Evolutionary conservation across 1,139 yeast genomes (phyloP).

Genomic region (Debaryomycetaceae sp.): DNA sequence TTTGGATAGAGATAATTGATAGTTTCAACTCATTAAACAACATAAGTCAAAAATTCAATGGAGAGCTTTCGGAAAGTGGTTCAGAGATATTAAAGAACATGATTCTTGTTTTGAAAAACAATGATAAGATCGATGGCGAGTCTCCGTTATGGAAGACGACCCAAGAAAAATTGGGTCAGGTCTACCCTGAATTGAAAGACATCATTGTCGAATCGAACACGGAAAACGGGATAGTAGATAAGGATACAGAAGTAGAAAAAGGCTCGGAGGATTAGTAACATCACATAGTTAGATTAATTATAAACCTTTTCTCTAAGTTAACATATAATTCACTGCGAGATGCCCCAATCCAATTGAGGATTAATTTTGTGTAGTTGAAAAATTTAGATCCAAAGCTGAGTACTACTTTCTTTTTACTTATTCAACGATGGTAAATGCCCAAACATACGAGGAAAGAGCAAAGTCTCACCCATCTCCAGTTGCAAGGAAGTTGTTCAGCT

Average conservation of each 20-base stretch:
- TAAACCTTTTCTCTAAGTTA: no score
- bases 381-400: neutral
- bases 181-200: constrained; percentile 43
- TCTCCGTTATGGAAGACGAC: constrained; percentile 29
- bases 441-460: constrained; percentile 68
- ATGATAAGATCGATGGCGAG: constrained; percentile 20
- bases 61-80: constrained; percentile 51
- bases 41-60: constrained; percentile 19
- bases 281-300: no score
- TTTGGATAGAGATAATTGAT: constrained; percentile 39
- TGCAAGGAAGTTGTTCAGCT: constrained; percentile 66
- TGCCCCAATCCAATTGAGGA: no score
- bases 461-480: constrained; percentile 69
- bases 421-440: constrained; percentile 17
- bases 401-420: neutral
- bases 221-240: neutral
- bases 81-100: constrained; percentile 63
- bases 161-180: constrained; percentile 42
- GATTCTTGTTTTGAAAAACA: constrained; percentile 37
- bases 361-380: constrained; percentile 4
- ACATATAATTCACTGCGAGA: no score
- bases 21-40: constrained; percentile 27
- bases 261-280: no score
- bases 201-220: constrained; percentile 16
- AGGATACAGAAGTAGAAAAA: neutral